Evolutionary conservation across 2,329 filamentous ascomycete genomes (phyloP).

Genomic region (Pseudogymnoascus sp.): DNA sequence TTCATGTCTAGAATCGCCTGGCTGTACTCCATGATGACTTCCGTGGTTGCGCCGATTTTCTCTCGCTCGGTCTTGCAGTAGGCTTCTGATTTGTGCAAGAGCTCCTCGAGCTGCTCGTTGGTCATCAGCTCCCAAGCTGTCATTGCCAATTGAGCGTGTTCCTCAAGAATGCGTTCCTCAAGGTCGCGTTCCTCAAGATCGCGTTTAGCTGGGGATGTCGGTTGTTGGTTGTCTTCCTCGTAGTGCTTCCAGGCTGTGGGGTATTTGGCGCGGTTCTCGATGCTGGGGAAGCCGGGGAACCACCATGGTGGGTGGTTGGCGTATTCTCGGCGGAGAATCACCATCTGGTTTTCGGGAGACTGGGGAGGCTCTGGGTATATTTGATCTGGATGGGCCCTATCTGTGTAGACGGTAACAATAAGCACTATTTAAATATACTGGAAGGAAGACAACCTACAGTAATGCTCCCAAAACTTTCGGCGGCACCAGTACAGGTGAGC

Average conservation of each 20-base stretch:
- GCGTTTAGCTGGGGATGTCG: not conserved
- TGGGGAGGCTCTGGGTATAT: not conserved
- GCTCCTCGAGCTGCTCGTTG: not conserved
- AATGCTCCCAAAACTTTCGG: not conserved
- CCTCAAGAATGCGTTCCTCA: not conserved
- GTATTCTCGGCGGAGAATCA: not conserved
- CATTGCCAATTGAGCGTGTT: not conserved
- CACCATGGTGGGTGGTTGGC: not conserved
- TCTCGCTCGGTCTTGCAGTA: not conserved
- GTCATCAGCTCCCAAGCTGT: not conserved
- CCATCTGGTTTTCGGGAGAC: not conserved
- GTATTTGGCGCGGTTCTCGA: not conserved
- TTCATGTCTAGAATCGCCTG: not conserved
- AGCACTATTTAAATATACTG: not conserved
- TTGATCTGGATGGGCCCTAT: not conserved
- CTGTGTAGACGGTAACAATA: not conserved
- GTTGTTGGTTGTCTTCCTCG: not conserved
- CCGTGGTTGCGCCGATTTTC: not conserved
- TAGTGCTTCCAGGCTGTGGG: not conserved
- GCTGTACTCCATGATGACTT: not conserved
- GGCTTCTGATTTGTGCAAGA: no score
- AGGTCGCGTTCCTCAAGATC: not conserved
- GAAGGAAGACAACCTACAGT: not conserved
- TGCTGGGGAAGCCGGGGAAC: not conserved
- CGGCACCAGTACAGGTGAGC: not conserved